Percentiles rank a stretch among this genome's conserved stretches.
Evolutionary conservation across 768 basidiomycete species (phyloP).

Genomic region (Hypholoma fasciculare): DNA sequence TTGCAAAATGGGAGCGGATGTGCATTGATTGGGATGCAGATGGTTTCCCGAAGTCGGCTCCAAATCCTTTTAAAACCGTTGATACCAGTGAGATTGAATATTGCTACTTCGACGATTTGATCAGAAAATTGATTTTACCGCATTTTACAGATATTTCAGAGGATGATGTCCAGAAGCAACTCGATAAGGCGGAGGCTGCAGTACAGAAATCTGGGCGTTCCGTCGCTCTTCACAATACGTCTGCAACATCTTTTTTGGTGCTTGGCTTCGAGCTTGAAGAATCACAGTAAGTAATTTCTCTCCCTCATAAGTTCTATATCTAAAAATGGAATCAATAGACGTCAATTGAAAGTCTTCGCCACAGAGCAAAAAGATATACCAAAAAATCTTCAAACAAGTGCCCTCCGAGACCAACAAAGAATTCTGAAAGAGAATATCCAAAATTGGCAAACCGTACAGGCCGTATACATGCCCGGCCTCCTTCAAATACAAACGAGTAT

Average conservation of each 20-base stretch:
- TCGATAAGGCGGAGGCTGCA: not conserved
- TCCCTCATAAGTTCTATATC: too few species aligned
- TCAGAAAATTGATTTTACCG: too few species aligned
- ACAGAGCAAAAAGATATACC: not conserved
- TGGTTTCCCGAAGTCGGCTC: not conserved
- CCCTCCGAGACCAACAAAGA: not conserved
- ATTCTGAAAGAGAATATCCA: not conserved
- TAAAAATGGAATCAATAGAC: too few species aligned
- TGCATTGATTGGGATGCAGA: conserved; percentile 3
- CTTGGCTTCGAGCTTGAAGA: conserved; percentile 5
- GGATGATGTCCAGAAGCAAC: not conserved
- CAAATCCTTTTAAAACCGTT: not conserved
- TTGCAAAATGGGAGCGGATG: not conserved
- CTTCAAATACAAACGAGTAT: conserved; percentile 7
- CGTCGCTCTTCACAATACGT: too few species aligned
- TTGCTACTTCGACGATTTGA: too few species aligned
- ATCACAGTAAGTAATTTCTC: conserved; percentile 2
- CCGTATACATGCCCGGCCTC: conserved; percentile 17
- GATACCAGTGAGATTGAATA: too few species aligned
- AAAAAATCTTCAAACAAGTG: not conserved
- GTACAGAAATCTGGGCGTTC: too few species aligned
- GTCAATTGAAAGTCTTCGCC: not conserved
- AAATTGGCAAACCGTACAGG: conserved; percentile 8
- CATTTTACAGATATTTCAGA: not conserved
- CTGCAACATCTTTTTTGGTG: not conserved